Evolutionary conservation across 306 rosid genomes (phyloP).

Genomic region (Castanea sativa): DNA sequence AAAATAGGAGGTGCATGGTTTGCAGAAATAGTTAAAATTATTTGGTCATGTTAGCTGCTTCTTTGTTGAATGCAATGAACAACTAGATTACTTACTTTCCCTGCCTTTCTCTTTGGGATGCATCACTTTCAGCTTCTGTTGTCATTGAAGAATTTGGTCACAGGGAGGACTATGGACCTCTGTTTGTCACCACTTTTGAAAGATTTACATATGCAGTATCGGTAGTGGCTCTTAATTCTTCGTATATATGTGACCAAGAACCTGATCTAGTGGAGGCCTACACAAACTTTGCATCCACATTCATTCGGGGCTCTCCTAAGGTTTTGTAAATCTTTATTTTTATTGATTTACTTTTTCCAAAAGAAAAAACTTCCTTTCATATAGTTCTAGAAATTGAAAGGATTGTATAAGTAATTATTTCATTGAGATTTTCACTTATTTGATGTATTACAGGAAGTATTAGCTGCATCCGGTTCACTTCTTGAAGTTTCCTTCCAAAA

Average conservation of each 20-base stretch:
- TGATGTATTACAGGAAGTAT: conserved; percentile 66
- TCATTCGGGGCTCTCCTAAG: conserved; percentile 73
- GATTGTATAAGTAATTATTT: not conserved
- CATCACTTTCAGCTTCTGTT: conserved; percentile 71
- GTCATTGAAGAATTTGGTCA: conserved; percentile 93
- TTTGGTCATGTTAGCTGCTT: not conserved
- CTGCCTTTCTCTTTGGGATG: not conserved
- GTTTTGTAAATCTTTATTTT: conserved; percentile 31
- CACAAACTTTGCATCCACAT: conserved; percentile 84
- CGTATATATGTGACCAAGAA: conserved; percentile 96
- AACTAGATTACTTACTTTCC: not conserved
- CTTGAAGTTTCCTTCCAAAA: conserved; percentile 86
- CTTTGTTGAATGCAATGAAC: not conserved
- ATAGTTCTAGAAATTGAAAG: not conserved
- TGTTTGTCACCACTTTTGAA: conserved; percentile 79
- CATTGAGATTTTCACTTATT: conserved; percentile 2
- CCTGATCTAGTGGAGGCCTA: conserved; percentile 98
- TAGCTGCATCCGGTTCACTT: conserved; percentile 72
- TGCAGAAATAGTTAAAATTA: not conserved
- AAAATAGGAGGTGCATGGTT: not conserved
- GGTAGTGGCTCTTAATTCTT: conserved; percentile 87
- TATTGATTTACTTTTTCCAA: not conserved
- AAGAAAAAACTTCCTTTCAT: too few species aligned
- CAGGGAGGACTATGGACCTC: conserved; percentile 71
- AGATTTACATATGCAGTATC: conserved; percentile 85